A percentile compares a stretch with the other conserved stretches of the same genome.
Conservation (phyloP, 2,329 filamentous ascomycete species). For the Fusarium sp. region DNA sequence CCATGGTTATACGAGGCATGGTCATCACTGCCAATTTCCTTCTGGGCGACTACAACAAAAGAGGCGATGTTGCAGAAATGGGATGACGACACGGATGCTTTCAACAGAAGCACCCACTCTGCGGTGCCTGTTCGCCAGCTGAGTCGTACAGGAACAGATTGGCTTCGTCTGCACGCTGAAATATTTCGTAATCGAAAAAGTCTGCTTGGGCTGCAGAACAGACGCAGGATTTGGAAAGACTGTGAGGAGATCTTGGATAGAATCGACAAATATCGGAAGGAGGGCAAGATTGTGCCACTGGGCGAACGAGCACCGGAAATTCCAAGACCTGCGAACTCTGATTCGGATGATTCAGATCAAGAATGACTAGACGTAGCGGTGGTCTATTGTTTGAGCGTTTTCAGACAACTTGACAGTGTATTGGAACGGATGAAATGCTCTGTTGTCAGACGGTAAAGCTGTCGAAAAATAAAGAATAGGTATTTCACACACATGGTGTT, state of each 20-base stretch:
- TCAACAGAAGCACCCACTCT: not conserved
- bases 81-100: not conserved
- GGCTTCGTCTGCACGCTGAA: not conserved
- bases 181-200: not conserved
- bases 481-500: accelerated
- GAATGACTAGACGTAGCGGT: not conserved
- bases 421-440: not conserved
- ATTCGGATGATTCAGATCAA: not conserved
- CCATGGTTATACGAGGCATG: conserved; percentile 41
- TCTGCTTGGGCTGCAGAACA: conserved; percentile 6
- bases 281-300: not conserved
- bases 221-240: conserved; percentile 18
- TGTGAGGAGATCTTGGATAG: conserved; percentile 9
- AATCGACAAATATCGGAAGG: not conserved
- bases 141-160: conserved; percentile 2
- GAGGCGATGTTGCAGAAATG: not conserved
- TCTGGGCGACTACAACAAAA: conserved; percentile 26
- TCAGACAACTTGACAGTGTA: not conserved
- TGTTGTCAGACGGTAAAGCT: not conserved
- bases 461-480: not conserved
- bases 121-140: not conserved
- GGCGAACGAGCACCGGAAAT: not conserved
- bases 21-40: conserved; percentile 19
- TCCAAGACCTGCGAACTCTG: not conserved
- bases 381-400: not conserved